These are phyloP conservation scores for Aspergillus coremiiformis DNA, from an alignment of 495 filamentous ascomycete genomes.

Conservation along the genomic window DNA sequence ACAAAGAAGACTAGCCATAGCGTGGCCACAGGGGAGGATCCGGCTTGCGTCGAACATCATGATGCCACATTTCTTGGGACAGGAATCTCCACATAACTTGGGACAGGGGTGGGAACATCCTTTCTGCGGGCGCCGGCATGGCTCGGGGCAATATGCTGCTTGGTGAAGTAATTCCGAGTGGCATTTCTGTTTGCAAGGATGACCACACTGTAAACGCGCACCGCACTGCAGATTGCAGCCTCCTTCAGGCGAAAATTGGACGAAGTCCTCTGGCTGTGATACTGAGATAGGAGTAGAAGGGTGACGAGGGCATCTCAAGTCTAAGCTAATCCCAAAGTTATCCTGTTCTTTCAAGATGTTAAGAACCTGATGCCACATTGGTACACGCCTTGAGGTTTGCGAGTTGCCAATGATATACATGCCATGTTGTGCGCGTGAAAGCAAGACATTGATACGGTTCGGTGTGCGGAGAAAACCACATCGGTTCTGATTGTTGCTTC, in stretches of 20 bases:
- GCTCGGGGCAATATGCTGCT: slow-evolving; percentile 53
- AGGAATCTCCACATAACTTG: slow-evolving; percentile 52
- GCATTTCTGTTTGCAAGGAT: slow-evolving; percentile 61
- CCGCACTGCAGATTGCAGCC: slow-evolving; percentile 58
- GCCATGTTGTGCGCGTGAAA: slow-evolving; percentile 66
- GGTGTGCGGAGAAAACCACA: slow-evolving; percentile 67
- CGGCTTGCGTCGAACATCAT: slow-evolving; percentile 31
- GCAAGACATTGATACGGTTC: slow-evolving; percentile 76
- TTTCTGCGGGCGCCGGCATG: slow-evolving; percentile 47
- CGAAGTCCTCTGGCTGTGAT: slow-evolving; percentile 56
- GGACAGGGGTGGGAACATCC: slow-evolving; percentile 59
- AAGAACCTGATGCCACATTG: slow-evolving; percentile 66
- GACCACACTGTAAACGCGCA: slow-evolving; percentile 59
- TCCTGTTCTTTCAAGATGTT: slow-evolving; percentile 40
- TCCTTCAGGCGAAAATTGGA: slow-evolving; percentile 56
- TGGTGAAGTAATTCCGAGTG: slow-evolving; percentile 62
- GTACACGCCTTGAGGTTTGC: slow-evolving; percentile 45
- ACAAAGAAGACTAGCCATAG: slow-evolving; percentile 40
- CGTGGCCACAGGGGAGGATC: slow-evolving; percentile 55
- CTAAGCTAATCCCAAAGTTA: slow-evolving; percentile 48
- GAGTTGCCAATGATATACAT: slow-evolving; percentile 82
- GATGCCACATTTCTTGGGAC: slow-evolving; percentile 41
- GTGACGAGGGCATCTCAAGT: slow-evolving; percentile 63
- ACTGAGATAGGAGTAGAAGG: slow-evolving; percentile 49
- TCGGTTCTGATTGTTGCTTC: slow-evolving; percentile 56